phyloP scores from a whole-genome alignment of 805 yeast genomes.

The Candida bentonensis region DNA sequence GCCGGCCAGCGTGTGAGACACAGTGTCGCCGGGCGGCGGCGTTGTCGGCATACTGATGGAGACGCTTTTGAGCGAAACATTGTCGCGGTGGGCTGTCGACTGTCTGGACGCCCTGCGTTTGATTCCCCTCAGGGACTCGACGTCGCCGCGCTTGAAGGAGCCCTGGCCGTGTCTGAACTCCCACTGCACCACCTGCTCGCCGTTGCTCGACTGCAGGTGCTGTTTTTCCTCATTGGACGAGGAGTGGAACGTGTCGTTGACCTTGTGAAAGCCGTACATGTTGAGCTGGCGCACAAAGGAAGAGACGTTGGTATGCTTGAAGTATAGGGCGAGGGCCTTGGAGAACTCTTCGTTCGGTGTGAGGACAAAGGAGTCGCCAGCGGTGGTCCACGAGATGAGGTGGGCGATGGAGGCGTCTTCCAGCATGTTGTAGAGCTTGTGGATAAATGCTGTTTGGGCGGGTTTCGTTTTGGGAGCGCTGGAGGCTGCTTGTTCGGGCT shows the following conservation, averaged over 20 bases:
- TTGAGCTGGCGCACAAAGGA: constrained; percentile 88
- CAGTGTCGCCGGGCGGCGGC: constrained; percentile 6
- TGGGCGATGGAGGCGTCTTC: constrained; percentile 62
- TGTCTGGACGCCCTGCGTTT: constrained; percentile 58
- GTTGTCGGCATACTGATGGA: constrained; percentile 15
- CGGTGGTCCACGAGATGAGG: constrained; percentile 73
- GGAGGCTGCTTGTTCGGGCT: constrained; percentile 1
- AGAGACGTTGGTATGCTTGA: constrained; percentile 89
- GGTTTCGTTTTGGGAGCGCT: neutral
- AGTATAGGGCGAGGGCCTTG: constrained; percentile 53
- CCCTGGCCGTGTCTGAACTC: constrained; percentile 80
- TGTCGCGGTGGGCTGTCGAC: constrained; percentile 14
- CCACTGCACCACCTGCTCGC: constrained; percentile 33
- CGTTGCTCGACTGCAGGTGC: constrained; percentile 1
- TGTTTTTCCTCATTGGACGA: neutral
- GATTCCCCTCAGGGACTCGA: constrained; percentile 56
- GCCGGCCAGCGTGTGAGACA: neutral
- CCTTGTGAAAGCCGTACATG: constrained; percentile 92
- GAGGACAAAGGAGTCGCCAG: constrained; percentile 62
- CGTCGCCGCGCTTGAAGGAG: constrained; percentile 67
- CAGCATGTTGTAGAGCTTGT: constrained; percentile 78
- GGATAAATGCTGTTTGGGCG: constrained; percentile 55
- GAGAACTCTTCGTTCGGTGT: constrained; percentile 79
- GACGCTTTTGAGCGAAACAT: constrained; percentile 13
- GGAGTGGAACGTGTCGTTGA: constrained; percentile 23